Evolutionary conservation across 108 stramenopile species (phyloP), one percentile per base, ranked within the genome.

Genomic region (Cylindrotheca fusiformis): DNA sequence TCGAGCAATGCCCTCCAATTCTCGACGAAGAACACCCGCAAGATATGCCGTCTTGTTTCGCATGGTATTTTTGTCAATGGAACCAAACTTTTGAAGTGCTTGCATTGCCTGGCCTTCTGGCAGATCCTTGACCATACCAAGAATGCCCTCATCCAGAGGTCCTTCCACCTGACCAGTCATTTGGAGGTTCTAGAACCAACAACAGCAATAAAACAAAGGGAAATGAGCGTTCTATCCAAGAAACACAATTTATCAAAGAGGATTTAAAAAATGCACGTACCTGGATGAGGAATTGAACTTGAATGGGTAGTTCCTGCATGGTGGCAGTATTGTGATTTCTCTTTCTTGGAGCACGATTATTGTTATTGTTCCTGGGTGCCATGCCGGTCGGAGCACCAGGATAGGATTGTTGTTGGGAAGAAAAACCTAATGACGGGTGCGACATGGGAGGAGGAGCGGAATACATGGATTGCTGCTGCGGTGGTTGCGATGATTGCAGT

Each of bases 11-110:
- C 54, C 62, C 49, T 83, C 79, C 29, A 88, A 58, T 55, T 91
- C 90, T 41, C 87, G 71, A 59, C 85, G 79, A 24, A 91, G 68
- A 6, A 91, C 69, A 29, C 90, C 90, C 4, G 76, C 74, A 1
- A 91, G 75, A 48, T 91, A 91, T 17, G 84, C 90, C 1, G 70
- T 75, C 28, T 77, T 79, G 60, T 77, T 91, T 21, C 90, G 66
- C 84, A 91, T 88, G 46, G 82, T 75, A 19, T 64, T 60, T 22
- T 80, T 79, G 58, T 91, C 87, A 60, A 83, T 75, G 17, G 83
- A 64, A 1, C 73, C 55, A 61, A 91, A 91, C 48, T 73, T 79
- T 65, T 84, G 77, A 14, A 91, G 61, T 4, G 85, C 72, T 41
- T 69, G 58, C 1, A 91, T 64, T 18, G 90, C 86, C 32, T 77